A percentile compares a stretch with the other conserved stretches of the same genome.
These are phyloP conservation scores for Samsoniella hepiali DNA, from an alignment of 2,329 filamentous ascomycete species.

Conservation along the genomic window DNA sequence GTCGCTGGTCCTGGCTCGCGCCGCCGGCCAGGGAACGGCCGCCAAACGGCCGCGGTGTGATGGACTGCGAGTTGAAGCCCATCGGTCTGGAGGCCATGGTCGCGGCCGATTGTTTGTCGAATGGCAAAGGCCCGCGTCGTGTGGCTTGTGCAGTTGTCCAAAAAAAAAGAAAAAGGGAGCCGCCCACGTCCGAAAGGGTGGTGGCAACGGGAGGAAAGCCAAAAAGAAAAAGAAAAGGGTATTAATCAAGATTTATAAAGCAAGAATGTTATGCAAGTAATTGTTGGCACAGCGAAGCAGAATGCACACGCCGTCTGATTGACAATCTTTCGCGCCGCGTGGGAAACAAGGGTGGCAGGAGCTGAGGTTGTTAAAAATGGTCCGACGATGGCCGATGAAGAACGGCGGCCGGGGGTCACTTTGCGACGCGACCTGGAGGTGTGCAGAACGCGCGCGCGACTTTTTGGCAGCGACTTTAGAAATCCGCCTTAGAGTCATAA, in stretches of 20 bases:
- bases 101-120: background rate
- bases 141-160: background rate
- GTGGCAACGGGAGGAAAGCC: background rate
- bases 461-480: conserved; percentile 21
- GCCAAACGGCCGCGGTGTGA: conserved; percentile 37
- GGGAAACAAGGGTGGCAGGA: background rate
- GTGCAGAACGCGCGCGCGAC: conserved; percentile 23
- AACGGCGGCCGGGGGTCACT: conserved; percentile 5
- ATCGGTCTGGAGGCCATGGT: conserved; percentile 13
- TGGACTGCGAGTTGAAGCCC: conserved; percentile 35
- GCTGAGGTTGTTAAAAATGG: background rate
- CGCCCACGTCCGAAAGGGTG: background rate
- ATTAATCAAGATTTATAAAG: conserved; percentile 7
- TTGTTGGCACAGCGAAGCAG: conserved; percentile 14
- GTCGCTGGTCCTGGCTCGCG: conserved; percentile 30
- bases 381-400: conserved; percentile 7
- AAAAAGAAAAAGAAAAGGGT: background rate
- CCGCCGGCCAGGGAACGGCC: conserved; percentile 33
- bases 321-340: conserved; percentile 4
- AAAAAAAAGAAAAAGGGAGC: conserved; percentile 6
- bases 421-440: conserved; percentile 28
- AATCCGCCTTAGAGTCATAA: conserved; percentile 1
- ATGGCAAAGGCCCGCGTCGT: background rate
- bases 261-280: background rate
- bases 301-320: background rate